Conservation (phyloP, 805 yeast species). For the Spathaspora passalidarum region DNA sequence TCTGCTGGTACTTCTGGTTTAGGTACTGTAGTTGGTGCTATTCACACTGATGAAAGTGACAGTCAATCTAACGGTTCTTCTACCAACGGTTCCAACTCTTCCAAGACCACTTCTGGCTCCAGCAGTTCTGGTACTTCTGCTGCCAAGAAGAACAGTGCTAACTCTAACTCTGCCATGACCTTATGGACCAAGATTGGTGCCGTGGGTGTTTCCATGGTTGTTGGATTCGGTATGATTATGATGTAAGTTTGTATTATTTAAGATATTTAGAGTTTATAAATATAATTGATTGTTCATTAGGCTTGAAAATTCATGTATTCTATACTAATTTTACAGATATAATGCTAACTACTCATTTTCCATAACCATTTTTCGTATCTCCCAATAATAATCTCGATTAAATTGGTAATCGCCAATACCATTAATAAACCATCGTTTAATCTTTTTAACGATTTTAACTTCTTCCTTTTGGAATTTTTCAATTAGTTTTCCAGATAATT, state of each 20-base stretch:
- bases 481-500: conserved; percentile 22
- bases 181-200: conserved; percentile 12
- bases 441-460: conserved; percentile 29
- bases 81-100: conserved; percentile 9
- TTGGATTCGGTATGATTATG: conserved; percentile 28
- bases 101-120: conserved; percentile 21
- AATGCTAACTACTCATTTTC: conserved; percentile 19
- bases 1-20: conserved; percentile 73
- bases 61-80: conserved; percentile 18
- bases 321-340: background rate
- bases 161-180: conserved; percentile 9
- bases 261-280: background rate
- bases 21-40: conserved; percentile 46
- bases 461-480: conserved; percentile 36
- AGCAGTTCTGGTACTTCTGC: conserved; percentile 15
- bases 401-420: conserved; percentile 12
- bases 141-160: conserved; percentile 18
- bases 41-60: conserved; percentile 14
- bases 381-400: conserved; percentile 36
- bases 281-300: background rate
- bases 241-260: conserved; percentile 6
- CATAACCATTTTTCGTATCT: conserved; percentile 41
- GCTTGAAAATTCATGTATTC: background rate
- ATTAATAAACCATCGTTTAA: conserved; percentile 36
- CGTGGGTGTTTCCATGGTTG: conserved; percentile 21